Percentiles rank a stretch among this genome's conserved stretches.
These are phyloP conservation scores for Fusarium concolor DNA, from an alignment of 2,329 filamentous ascomycete genomes.

Conservation along the genomic window DNA sequence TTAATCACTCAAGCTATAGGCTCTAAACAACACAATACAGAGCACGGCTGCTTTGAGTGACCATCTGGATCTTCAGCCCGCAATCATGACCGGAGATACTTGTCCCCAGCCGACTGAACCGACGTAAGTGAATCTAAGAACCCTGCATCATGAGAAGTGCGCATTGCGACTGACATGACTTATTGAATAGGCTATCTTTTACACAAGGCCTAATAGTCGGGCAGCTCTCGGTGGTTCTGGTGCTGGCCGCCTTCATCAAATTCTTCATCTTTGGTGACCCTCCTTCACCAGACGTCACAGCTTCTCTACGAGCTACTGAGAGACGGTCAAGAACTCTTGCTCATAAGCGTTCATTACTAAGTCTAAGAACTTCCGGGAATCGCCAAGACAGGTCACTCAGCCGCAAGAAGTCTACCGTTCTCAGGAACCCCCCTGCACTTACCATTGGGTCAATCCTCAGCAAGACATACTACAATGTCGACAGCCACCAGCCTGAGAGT, in stretches of 20 bases:
- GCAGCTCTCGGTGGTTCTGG: constrained; percentile 89
- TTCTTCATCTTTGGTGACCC: constrained; percentile 99
- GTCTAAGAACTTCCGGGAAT: constrained; percentile 62
- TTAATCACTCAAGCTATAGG: not conserved
- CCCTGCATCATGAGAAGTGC: constrained; percentile 14
- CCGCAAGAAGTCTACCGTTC: constrained; percentile 77
- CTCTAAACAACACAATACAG: not conserved
- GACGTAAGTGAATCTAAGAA: constrained; percentile 48
- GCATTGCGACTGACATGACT: constrained; percentile 3
- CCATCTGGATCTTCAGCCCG: not conserved
- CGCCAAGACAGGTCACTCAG: constrained; percentile 60
- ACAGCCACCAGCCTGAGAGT: constrained; percentile 95
- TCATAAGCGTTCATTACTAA: constrained; percentile 79
- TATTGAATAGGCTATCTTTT: constrained; percentile 77
- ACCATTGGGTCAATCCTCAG: constrained; percentile 94
- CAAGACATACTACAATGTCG: constrained; percentile 97
- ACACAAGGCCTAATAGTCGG: constrained; percentile 93
- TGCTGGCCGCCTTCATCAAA: constrained; percentile 96
- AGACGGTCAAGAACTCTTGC: constrained; percentile 78
- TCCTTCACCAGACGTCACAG: constrained; percentile 83
- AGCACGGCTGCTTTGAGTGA: not conserved
- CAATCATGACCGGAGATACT: constrained; percentile 54
- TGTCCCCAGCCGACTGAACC: constrained; percentile 59
- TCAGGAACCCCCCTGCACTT: constrained; percentile 77
- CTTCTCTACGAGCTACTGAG: constrained; percentile 78